Evolutionary conservation across 2,329 filamentous ascomycete species (phyloP), one percentile per base, ranked within the genome.

Genomic region (Colletotrichum sp.): DNA sequence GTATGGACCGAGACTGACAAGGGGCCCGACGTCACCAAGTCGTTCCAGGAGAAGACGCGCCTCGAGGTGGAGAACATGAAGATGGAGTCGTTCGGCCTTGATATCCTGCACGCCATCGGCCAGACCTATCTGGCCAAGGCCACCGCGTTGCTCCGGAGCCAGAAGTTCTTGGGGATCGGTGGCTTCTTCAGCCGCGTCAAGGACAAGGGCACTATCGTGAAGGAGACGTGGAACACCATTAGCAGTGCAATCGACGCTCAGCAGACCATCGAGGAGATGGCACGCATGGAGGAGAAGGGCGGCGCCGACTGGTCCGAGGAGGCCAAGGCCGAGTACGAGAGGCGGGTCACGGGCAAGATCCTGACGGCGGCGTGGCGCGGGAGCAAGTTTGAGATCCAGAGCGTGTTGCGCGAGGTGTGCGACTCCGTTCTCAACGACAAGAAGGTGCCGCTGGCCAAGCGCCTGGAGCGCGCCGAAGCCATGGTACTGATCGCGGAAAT

Each of bases 261-360:
- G 88, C 94, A 98, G 88, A 98, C 96, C 76, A 98, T 99, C 92
- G 96, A 99, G 88, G 96, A 98, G 85, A 99, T 99, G 97, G 96
- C 96, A 71, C 96, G 96, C 84, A 90, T 96, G 86, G 97, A 99
- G 87, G 95, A 98, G 88, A 93, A 93, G 82, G 97, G 96, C 69
- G 97, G 97, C 66, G 97, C 98, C 72, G 96, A 98, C 77, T 99
- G 97, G 97, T 99, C 97, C 1, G 97, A 99, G 78, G 97, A 99
- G 92, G 96, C 95, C 89, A 96, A 96, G 87, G 93, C 93, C 57
- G 97, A 99, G 87, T 98, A 98, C 82, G 97, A 99, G 89, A 94
- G 96, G 82, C 93, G 94, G 80, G 96, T 99, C 28, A 99, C 97
- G 12, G 97, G 97, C 82, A 99, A 99, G 91, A 99, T 99, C 79